Percentiles rank a stretch among this genome's conserved stretches.
Evolutionary conservation across 108 stramenopile genomes (phyloP).

Genomic region (Licmophora abbreviata): DNA sequence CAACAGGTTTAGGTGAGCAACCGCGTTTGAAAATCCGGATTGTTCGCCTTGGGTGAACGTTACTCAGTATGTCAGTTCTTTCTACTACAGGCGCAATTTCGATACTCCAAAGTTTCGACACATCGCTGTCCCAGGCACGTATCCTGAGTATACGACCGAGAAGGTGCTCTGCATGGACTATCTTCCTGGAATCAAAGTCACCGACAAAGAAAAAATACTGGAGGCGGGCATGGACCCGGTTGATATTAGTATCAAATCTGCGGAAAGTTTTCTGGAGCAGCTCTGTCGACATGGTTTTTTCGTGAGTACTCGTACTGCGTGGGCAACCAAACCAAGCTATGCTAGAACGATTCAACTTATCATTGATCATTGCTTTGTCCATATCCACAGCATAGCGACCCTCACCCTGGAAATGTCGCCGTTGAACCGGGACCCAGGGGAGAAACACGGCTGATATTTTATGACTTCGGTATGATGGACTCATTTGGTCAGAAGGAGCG

Average conservation of each 20-base stretch:
- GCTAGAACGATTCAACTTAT: background rate
- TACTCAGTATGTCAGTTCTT: constrained; percentile 4
- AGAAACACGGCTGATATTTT: constrained; percentile 83
- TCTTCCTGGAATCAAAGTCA: constrained; percentile 92
- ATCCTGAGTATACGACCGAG: constrained; percentile 74
- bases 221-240: constrained; percentile 67
- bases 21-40: background rate
- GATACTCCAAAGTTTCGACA: constrained; percentile 67
- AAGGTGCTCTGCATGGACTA: constrained; percentile 94
- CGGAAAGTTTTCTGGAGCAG: constrained; percentile 93
- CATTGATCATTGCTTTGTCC: constrained; percentile 2
- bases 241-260: constrained; percentile 79
- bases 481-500: constrained; percentile 66
- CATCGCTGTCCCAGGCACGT: constrained; percentile 86
- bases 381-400: constrained; percentile 27
- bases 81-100: constrained; percentile 57
- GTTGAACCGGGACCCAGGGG: constrained; percentile 73
- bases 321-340: constrained; percentile 22
- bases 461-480: constrained; percentile 99
- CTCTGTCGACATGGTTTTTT: constrained; percentile 95
- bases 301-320: constrained; percentile 11
- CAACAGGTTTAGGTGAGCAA: constrained; percentile 60
- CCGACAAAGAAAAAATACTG: constrained; percentile 62
- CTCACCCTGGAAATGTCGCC: constrained; percentile 85
- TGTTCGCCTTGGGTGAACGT: constrained; percentile 5